Conservation (phyloP, 2,329 filamentous ascomycete genomes). For the Colletotrichum filicis region DNA sequence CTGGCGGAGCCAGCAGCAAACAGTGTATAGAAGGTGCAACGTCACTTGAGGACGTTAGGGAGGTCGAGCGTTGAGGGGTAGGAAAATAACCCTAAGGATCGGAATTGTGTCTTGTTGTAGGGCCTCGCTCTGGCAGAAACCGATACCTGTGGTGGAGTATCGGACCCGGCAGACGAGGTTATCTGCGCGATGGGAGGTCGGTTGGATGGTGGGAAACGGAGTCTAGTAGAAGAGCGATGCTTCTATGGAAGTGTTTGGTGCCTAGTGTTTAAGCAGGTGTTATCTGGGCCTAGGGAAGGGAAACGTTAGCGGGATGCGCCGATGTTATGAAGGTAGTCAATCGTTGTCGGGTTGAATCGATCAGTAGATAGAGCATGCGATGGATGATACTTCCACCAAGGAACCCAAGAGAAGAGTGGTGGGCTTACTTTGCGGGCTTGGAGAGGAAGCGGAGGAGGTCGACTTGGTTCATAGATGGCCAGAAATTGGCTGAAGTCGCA, state of each 20-base stretch:
- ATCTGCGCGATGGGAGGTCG: conserved; percentile 53
- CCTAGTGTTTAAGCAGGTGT: conserved; percentile 22
- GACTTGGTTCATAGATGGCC: conserved; percentile 85
- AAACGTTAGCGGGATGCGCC: not conserved
- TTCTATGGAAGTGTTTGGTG: not conserved
- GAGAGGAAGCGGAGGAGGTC: conserved; percentile 93
- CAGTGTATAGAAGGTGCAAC: conserved; percentile 55
- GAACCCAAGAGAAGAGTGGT: not conserved
- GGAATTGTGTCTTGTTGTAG: conserved; percentile 83
- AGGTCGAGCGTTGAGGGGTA: conserved; percentile 85
- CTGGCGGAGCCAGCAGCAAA: conserved; percentile 90
- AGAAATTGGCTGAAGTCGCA: conserved; percentile 13
- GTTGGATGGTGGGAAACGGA: conserved; percentile 34
- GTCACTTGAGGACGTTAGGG: conserved; percentile 88
- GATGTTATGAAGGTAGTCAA: not conserved
- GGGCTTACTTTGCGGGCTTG: conserved; percentile 88
- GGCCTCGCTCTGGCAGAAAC: conserved; percentile 77
- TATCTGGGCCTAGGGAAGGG: conserved; percentile 37
- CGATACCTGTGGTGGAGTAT: conserved; percentile 87
- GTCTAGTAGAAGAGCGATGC: conserved; percentile 23
- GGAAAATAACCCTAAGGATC: conserved; percentile 82
- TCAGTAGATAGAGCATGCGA: not conserved
- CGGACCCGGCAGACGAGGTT: conserved; percentile 84
- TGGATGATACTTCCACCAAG: not conserved
- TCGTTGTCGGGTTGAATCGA: not conserved